Percentiles rank a stretch among this genome's conserved stretches.
Evolutionary conservation across 176 grass and related monocot species (phyloP).

Genomic region (Oryza punctata): DNA sequence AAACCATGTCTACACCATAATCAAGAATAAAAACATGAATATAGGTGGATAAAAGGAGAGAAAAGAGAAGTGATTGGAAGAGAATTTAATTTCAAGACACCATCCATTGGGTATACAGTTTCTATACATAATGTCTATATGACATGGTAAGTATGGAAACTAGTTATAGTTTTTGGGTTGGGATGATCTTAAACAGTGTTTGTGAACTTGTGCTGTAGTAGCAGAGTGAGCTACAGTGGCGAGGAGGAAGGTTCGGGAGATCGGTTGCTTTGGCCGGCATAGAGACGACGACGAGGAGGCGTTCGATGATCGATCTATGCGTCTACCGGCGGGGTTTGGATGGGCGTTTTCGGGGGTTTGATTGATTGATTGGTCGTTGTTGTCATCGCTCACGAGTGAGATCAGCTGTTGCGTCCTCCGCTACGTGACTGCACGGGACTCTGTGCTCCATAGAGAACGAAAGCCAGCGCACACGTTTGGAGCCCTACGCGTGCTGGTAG

Average conservation of each 20-base stretch:
- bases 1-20: no score
- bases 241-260: not conserved
- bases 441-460: not conserved
- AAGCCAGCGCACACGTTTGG: not conserved
- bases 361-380: conserved; percentile 11
- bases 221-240: not conserved
- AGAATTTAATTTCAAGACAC: no score
- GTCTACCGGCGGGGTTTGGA: not conserved
- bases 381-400: conserved; percentile 25
- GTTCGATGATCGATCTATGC: not conserved
- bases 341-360: not conserved
- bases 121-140: no score
- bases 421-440: conserved; percentile 10
- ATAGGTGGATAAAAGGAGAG: no score
- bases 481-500: not conserved
- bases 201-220: no score
- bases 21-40: no score
- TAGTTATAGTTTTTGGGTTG: no score
- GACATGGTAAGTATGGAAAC: no score
- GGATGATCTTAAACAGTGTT: no score
- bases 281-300: not conserved
- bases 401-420: not conserved
- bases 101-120: no score
- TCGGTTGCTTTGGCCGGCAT: not conserved
- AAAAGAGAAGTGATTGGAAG: no score